A percentile compares a stretch with the other conserved stretches of the same genome.
These are phyloP conservation scores for Irpex lacteus DNA, from an alignment of 1,284 basidiomycete species.

Conservation along the genomic window DNA sequence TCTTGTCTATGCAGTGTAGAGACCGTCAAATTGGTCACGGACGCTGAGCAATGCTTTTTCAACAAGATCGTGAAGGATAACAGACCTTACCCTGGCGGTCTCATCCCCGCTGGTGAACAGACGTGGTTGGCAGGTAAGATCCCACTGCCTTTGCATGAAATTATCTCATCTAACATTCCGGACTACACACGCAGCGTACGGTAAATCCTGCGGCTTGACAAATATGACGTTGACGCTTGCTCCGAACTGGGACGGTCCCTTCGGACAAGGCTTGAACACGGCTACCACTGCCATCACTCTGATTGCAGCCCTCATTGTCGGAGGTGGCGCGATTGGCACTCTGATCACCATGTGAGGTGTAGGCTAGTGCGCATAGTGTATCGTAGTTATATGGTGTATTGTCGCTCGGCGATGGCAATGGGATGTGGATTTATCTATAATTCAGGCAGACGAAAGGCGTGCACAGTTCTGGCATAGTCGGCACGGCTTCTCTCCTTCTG, in stretches of 20 bases:
- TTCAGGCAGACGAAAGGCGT: background rate
- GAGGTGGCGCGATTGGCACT: constrained; percentile 42
- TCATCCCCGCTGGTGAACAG: constrained; percentile 54
- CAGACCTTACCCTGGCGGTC: constrained; percentile 34
- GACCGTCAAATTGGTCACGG: constrained; percentile 38
- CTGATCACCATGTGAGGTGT: constrained; percentile 45
- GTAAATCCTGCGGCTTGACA: background rate
- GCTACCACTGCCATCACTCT: constrained; percentile 44
- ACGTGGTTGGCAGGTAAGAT: constrained; percentile 45
- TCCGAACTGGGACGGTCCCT: constrained; percentile 57
- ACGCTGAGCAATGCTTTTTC: constrained; percentile 68
- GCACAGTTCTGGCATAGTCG: background rate
- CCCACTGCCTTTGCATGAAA: constrained; percentile 16
- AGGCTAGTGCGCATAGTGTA: background rate
- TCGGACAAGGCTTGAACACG: constrained; percentile 40
- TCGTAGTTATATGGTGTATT: background rate
- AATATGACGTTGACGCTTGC: constrained; percentile 39
- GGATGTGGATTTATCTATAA: background rate
- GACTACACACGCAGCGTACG: background rate
- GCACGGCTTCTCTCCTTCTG: too few species aligned
- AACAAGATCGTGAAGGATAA: constrained; percentile 48
- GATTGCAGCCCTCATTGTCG: constrained; percentile 39
- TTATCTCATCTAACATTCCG: background rate
- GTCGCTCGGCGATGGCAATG: background rate
- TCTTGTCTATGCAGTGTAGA: background rate